These are phyloP conservation scores for Candida broadrunensis DNA, from an alignment of 805 yeast genomes.

Conservation along the genomic window DNA sequence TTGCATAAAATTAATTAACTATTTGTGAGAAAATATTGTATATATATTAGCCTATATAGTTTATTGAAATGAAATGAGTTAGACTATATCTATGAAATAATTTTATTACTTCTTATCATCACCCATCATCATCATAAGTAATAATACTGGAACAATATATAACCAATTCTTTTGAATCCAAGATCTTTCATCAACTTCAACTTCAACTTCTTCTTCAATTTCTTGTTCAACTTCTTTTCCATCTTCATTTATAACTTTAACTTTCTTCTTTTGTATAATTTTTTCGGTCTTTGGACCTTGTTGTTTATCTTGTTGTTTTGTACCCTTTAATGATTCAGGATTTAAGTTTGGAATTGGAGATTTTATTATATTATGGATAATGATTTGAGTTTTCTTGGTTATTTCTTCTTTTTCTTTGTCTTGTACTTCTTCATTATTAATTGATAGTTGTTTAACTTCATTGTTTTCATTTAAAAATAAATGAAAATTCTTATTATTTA, in stretches of 20 bases:
- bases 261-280: slow-evolving; percentile 12
- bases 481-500: slow-evolving; percentile 1
- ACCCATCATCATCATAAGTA: slow-evolving; percentile 22
- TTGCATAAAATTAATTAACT: no score
- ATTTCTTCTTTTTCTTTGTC: no score
- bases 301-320: slow-evolving; percentile 7
- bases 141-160: slow-evolving; percentile 51
- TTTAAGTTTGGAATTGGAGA: slow-evolving; percentile 29
- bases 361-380: neutral
- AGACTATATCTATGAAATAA: no score
- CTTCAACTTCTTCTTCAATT: slow-evolving; percentile 20
- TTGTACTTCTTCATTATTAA: neutral
- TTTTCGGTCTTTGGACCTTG: slow-evolving; percentile 7
- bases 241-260: slow-evolving; percentile 17
- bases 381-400: neutral
- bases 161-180: slow-evolving; percentile 64
- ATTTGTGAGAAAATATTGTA: no score
- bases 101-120: slow-evolving; percentile 3
- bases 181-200: slow-evolving; percentile 31
- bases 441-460: slow-evolving; percentile 3
- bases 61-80: no score
- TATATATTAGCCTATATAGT: no score
- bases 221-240: slow-evolving; percentile 21
- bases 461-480: slow-evolving; percentile 6
- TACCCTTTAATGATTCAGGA: slow-evolving; percentile 16